phyloP scores from a whole-genome alignment of 345 rosid genomes.

The Citrus hindsii region DNA sequence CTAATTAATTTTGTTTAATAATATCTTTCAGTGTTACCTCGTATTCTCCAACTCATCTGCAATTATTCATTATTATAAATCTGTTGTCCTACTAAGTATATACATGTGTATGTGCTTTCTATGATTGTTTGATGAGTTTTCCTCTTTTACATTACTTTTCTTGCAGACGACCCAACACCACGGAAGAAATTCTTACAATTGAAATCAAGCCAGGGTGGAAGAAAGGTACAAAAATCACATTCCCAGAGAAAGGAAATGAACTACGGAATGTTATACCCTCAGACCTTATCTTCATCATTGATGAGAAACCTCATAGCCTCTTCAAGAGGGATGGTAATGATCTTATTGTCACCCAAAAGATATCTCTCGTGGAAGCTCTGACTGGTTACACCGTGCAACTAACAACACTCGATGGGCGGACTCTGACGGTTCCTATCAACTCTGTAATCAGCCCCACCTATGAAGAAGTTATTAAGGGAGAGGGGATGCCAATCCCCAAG shows the following conservation, averaged over 20 bases:
- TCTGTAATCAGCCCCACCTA: constrained; percentile 60
- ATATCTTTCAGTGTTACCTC: neutral
- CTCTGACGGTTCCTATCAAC: constrained; percentile 45
- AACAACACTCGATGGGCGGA: constrained; percentile 71
- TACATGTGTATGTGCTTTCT: neutral
- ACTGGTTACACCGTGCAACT: constrained; percentile 64
- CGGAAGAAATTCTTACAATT: constrained; percentile 71
- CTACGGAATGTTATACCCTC: constrained; percentile 62
- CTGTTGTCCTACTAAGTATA: neutral
- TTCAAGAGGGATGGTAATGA: constrained; percentile 91
- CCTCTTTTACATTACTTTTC: neutral
- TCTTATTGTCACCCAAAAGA: constrained; percentile 57
- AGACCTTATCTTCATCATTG: constrained; percentile 69
- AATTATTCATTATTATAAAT: neutral
- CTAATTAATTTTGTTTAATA: neutral
- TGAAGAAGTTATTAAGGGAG: constrained; percentile 80
- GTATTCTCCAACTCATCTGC: neutral
- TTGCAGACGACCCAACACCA: constrained; percentile 57
- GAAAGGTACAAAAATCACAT: constrained; percentile 85
- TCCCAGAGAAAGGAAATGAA: constrained; percentile 76
- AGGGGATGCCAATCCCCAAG: constrained; percentile 92
- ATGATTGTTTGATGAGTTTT: neutral
- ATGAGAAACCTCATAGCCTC: constrained; percentile 77
- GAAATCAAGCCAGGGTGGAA: constrained; percentile 90
- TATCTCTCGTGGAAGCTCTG: constrained; percentile 75